Conservation (phyloP, 176 grass and related monocot genomes). For the Rhynchospora pubera region DNA sequence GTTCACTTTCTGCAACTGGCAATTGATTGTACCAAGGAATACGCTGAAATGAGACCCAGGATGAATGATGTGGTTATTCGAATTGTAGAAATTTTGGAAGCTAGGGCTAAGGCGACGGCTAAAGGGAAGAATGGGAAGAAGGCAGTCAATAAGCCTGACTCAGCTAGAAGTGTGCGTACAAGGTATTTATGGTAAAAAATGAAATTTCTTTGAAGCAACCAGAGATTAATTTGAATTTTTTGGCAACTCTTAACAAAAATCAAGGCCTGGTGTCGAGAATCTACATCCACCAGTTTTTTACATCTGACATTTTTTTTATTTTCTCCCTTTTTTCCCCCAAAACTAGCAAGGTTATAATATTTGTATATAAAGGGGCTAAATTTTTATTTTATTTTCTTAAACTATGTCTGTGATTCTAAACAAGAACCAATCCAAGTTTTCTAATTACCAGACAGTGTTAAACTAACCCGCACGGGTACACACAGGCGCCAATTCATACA, state of each 20-base stretch:
- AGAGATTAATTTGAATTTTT: slow-evolving; percentile 3
- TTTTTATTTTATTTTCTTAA: neutral
- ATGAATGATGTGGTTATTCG: slow-evolving; percentile 48
- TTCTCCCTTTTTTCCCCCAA: neutral
- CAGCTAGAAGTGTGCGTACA: neutral
- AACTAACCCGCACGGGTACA: no score
- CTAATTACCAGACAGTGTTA: neutral
- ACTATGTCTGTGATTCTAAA: neutral
- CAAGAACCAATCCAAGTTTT: neutral
- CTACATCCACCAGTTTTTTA: neutral
- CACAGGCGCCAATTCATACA: neutral
- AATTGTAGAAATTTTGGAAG: slow-evolving; percentile 54
- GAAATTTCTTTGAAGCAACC: neutral
- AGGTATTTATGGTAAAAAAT: slow-evolving; percentile 9
- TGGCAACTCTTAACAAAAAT: neutral
- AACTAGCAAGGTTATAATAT: neutral
- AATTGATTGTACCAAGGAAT: slow-evolving; percentile 50
- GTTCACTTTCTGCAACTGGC: slow-evolving; percentile 63
- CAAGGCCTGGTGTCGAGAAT: no score
- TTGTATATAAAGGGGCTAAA: neutral
- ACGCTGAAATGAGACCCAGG: slow-evolving; percentile 47
- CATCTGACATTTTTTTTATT: neutral
- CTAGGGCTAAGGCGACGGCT: neutral
- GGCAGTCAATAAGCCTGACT: neutral
- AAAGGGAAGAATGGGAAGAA: slow-evolving; percentile 12